Evolutionary conservation across 2,329 filamentous ascomycete genomes (phyloP).

Genomic region (Aspergillus sp.): DNA sequence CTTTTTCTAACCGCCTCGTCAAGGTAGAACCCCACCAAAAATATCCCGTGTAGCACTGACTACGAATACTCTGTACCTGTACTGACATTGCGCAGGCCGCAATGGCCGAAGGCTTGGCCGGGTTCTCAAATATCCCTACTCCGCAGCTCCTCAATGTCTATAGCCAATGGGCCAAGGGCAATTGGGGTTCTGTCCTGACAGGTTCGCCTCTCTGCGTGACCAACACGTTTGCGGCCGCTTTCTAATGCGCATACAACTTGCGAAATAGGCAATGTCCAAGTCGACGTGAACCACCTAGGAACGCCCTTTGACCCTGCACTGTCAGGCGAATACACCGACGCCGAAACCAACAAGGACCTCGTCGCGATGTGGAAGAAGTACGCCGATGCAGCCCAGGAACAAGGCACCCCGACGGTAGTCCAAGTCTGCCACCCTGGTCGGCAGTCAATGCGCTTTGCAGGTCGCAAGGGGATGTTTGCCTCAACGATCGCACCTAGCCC

Average conservation of each 20-base stretch:
- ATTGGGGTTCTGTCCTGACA: slow-evolving; percentile 46
- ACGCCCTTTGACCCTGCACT: slow-evolving; percentile 31
- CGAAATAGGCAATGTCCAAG: slow-evolving; percentile 40
- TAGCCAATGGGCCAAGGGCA: slow-evolving; percentile 49
- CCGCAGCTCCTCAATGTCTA: slow-evolving; percentile 49
- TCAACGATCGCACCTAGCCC: slow-evolving; percentile 38
- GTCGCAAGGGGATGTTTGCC: slow-evolving; percentile 34
- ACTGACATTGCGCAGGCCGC: slow-evolving; percentile 39
- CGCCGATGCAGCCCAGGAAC: slow-evolving; percentile 32
- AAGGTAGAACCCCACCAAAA: slow-evolving; percentile 29
- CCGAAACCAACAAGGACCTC: slow-evolving; percentile 16
- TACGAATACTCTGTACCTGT: background rate
- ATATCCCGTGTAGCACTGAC: background rate
- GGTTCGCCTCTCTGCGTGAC: slow-evolving; percentile 27
- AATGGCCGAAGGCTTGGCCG: slow-evolving; percentile 46
- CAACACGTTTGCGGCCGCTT: background rate
- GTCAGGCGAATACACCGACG: slow-evolving; percentile 25
- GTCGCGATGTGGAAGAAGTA: slow-evolving; percentile 30
- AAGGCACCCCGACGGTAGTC: slow-evolving; percentile 44
- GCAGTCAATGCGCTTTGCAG: slow-evolving; percentile 44
- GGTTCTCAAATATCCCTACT: slow-evolving; percentile 46
- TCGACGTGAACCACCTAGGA: slow-evolving; percentile 45
- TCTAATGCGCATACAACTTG: background rate
- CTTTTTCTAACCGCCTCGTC: slow-evolving; percentile 55
- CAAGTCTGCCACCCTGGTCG: slow-evolving; percentile 48